A percentile compares a stretch with the other conserved stretches of the same genome.
Conservation (phyloP, 495 filamentous ascomycete genomes). For the Aspergillus coremiiformis region DNA sequence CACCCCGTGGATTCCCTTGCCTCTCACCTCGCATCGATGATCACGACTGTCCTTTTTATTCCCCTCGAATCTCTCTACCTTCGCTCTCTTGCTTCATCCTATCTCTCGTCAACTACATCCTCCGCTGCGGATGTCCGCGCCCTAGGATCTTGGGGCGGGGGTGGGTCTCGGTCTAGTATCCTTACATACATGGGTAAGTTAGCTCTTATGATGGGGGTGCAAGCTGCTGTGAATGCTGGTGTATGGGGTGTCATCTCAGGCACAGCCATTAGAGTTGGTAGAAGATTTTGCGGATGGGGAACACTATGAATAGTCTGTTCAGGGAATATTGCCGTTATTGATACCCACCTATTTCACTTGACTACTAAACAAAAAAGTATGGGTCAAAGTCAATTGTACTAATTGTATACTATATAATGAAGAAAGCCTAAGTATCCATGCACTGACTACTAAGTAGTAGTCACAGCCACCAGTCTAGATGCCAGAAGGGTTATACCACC, state of each 20-base stretch:
- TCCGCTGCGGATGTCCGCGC: constrained; percentile 25
- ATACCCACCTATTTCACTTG: not conserved
- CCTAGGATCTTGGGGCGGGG: constrained; percentile 35
- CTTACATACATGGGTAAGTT: constrained; percentile 39
- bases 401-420: not conserved
- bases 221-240: constrained; percentile 35
- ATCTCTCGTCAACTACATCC: constrained; percentile 26
- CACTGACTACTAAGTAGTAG: too few relatives aligned
- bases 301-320: constrained; percentile 20
- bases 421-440: not conserved
- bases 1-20: constrained; percentile 40
- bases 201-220: constrained; percentile 39
- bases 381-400: not conserved
- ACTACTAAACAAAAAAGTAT: not conserved
- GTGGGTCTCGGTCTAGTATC: constrained; percentile 29
- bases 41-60: constrained; percentile 36
- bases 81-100: constrained; percentile 39
- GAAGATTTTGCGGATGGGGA: constrained; percentile 42
- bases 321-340: not conserved
- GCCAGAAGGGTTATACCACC: not conserved
- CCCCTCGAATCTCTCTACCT: constrained; percentile 44
- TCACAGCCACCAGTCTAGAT: too few relatives aligned
- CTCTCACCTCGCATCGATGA: constrained; percentile 36
- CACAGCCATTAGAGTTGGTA: constrained; percentile 39
- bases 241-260: constrained; percentile 40